phyloP scores from a whole-genome alignment of 2,329 filamentous ascomycete species.

The Paracamarosporium sp. region DNA sequence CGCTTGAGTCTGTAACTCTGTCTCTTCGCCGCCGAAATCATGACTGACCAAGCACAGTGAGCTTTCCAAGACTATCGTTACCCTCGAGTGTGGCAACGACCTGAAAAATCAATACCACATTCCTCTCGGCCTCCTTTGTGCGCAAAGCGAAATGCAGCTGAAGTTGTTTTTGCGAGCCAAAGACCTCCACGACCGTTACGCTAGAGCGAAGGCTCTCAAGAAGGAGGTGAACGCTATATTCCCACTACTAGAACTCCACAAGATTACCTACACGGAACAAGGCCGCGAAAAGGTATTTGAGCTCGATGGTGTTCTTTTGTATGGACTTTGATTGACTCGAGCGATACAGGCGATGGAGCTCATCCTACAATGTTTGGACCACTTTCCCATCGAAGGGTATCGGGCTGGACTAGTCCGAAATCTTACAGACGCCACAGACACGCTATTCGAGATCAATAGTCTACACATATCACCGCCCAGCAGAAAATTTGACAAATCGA shows the following conservation, averaged over 20 bases:
- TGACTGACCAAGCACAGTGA: neutral
- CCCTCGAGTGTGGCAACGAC: slow-evolving; percentile 18
- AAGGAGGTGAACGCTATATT: slow-evolving; percentile 1
- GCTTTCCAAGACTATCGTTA: slow-evolving; percentile 18
- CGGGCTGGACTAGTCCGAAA: neutral
- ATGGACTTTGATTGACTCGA: neutral
- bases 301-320: too few species aligned
- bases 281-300: slow-evolving; percentile 3
- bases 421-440: slow-evolving; percentile 3
- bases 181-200: slow-evolving; percentile 1
- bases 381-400: neutral
- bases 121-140: slow-evolving; percentile 18
- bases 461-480: neutral
- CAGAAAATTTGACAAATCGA: slow-evolving; percentile 3
- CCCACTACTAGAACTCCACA: neutral
- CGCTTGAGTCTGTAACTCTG: neutral
- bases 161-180: slow-evolving; percentile 8
- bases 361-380: neutral
- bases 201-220: neutral
- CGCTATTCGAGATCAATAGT: slow-evolving; percentile 13
- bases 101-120: slow-evolving; percentile 10
- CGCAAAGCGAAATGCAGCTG: slow-evolving; percentile 15
- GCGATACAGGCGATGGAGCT: neutral
- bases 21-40: neutral
- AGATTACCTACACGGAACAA: neutral